A percentile compares a stretch with the other conserved stretches of the same genome.
Conservation (phyloP, 208 protist species). For the Trypanosoma scelopori region DNA sequence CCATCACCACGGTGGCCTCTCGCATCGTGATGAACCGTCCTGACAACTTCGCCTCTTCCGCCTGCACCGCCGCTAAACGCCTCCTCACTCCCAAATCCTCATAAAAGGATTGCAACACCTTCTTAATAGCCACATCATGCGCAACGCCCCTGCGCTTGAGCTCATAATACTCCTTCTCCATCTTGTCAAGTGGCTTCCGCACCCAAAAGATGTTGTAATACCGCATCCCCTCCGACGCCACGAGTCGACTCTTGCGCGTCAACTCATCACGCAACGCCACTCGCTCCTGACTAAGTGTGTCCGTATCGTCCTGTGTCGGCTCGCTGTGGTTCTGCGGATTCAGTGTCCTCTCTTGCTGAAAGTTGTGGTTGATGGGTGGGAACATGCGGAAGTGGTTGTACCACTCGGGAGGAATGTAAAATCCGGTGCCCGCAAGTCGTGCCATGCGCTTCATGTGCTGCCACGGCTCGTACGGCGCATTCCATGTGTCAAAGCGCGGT, state of each 20-base stretch:
- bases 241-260: conserved; percentile 73
- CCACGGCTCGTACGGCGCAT: conserved; percentile 91
- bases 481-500: conserved; percentile 87
- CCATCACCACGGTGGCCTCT: conserved; percentile 85
- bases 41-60: conserved; percentile 88
- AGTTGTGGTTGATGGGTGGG: conserved; percentile 88
- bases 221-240: conserved; percentile 88
- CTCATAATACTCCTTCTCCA: conserved; percentile 89
- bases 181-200: conserved; percentile 88
- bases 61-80: conserved; percentile 83
- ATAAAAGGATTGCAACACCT: conserved; percentile 78
- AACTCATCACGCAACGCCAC: conserved; percentile 78
- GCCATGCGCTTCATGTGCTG: conserved; percentile 90
- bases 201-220: conserved; percentile 94
- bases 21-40: conserved; percentile 90
- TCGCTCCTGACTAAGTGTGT: conserved; percentile 59
- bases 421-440: conserved; percentile 82
- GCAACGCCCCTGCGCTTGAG: conserved; percentile 66
- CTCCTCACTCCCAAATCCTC: conserved; percentile 80
- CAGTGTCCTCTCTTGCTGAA: conserved; percentile 87
- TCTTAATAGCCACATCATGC: conserved; percentile 76
- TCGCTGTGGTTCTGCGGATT: conserved; percentile 82
- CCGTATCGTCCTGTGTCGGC: conserved; percentile 73
- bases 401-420: conserved; percentile 92
- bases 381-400: conserved; percentile 94